These are phyloP conservation scores for Pythium brachiatum DNA, from an alignment of 352 stramenopile species.

Conservation along the genomic window DNA sequence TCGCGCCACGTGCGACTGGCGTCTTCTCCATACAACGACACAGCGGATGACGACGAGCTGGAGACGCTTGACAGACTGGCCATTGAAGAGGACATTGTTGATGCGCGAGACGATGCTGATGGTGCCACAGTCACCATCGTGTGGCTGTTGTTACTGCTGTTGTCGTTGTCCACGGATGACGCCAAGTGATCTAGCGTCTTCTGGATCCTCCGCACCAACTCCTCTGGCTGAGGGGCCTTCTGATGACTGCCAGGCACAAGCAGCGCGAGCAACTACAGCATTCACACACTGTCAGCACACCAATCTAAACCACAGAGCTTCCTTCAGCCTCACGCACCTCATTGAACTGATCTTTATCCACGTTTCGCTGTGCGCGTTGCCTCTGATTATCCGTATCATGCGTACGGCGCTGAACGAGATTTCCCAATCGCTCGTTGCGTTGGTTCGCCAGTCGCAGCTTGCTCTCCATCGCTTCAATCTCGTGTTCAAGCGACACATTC, in stretches of 20 bases:
- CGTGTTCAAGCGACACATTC: slow-evolving; percentile 27
- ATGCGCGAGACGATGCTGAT: neutral
- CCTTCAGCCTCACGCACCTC: slow-evolving; percentile 15
- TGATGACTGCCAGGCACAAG: neutral
- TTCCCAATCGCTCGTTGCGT: slow-evolving; percentile 29
- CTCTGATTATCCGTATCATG: slow-evolving; percentile 10
- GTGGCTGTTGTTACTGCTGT: neutral
- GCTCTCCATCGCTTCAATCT: slow-evolving; percentile 32
- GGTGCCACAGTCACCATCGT: neutral
- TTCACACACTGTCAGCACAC: neutral
- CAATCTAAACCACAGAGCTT: neutral
- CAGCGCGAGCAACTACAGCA: slow-evolving; percentile 11
- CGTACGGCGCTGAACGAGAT: slow-evolving; percentile 27
- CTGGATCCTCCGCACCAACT: slow-evolving; percentile 19
- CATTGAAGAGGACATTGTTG: neutral
- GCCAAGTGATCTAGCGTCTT: slow-evolving; percentile 19
- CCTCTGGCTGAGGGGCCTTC: neutral
- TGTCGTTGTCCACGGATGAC: slow-evolving; percentile 4
- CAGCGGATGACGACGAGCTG: neutral
- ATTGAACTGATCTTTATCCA: slow-evolving; percentile 23
- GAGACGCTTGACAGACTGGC: neutral
- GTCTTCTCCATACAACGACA: slow-evolving; percentile 1
- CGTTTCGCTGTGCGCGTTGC: slow-evolving; percentile 8
- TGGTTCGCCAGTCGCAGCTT: slow-evolving; percentile 24
- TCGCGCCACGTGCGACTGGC: slow-evolving; percentile 12